Conservation (phyloP, 2,329 filamentous ascomycete genomes). For the Truncatella angustata region DNA sequence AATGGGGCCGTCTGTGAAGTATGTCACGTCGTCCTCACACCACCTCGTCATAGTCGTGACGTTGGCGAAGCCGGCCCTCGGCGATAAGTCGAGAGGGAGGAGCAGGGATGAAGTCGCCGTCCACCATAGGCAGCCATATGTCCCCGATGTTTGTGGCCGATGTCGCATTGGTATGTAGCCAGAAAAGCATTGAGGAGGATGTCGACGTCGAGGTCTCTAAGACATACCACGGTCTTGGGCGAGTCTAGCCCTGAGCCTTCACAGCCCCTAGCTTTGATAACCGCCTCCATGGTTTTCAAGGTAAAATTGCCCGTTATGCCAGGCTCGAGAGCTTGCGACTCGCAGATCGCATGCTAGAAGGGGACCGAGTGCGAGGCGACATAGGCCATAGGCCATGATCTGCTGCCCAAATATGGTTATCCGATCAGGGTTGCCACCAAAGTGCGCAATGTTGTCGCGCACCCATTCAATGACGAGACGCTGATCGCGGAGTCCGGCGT, state of each 20-base stretch:
- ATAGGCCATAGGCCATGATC: constrained; percentile 24
- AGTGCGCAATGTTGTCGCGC: constrained; percentile 15
- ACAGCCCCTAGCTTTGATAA: neutral
- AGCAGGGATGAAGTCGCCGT: constrained; percentile 23
- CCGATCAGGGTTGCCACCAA: constrained; percentile 15
- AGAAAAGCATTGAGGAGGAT: neutral
- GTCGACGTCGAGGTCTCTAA: neutral
- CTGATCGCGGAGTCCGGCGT: constrained; percentile 30
- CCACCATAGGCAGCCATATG: constrained; percentile 21
- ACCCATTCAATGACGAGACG: constrained; percentile 28
- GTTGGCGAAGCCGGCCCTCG: constrained; percentile 14
- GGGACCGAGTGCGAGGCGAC: constrained; percentile 21
- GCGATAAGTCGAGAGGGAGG: constrained; percentile 24
- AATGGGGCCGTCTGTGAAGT: constrained; percentile 10
- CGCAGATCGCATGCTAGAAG: constrained; percentile 31
- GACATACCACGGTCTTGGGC: neutral
- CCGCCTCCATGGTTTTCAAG: constrained; percentile 1
- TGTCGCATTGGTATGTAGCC: neutral
- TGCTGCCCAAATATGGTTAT: constrained; percentile 27
- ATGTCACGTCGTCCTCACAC: constrained; percentile 19
- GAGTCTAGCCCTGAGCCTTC: neutral
- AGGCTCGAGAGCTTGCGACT: constrained; percentile 23
- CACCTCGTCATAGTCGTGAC: constrained; percentile 19
- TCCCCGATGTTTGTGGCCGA: constrained; percentile 16
- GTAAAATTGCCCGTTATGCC: constrained; percentile 23